phyloP scores from a whole-genome alignment of 1,284 basidiomycete species.

The Malassezia slooffiae region DNA sequence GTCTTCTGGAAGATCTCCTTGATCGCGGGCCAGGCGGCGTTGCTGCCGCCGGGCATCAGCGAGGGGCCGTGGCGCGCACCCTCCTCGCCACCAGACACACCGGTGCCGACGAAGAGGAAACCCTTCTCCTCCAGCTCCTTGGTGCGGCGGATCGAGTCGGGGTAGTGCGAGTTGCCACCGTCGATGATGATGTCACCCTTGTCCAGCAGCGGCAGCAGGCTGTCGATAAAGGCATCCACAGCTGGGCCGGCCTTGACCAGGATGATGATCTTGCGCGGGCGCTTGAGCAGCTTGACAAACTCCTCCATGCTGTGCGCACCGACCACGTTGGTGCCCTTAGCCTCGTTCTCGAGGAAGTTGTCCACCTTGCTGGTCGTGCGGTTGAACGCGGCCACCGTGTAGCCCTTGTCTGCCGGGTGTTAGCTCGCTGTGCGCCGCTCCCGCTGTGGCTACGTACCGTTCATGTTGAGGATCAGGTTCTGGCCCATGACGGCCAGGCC shows the following conservation, averaged over 20 bases:
- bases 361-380: slow-evolving; percentile 94
- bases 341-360: slow-evolving; percentile 87
- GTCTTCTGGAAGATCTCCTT: slow-evolving; percentile 99
- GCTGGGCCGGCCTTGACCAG: slow-evolving; percentile 66
- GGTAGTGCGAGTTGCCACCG: slow-evolving; percentile 98
- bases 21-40: slow-evolving; percentile 87
- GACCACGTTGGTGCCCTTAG: slow-evolving; percentile 90
- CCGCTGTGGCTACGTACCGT: slow-evolving; percentile 24
- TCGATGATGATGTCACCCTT: slow-evolving; percentile 90
- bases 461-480: slow-evolving; percentile 47
- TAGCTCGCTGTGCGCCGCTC: not conserved
- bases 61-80: slow-evolving; percentile 95
- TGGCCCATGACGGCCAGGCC: slow-evolving; percentile 46
- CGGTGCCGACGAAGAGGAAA: slow-evolving; percentile 90
- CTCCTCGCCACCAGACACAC: slow-evolving; percentile 99
- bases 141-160: slow-evolving; percentile 89
- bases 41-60: slow-evolving; percentile 95
- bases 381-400: slow-evolving; percentile 92
- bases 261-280: slow-evolving; percentile 70
- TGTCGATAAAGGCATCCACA: slow-evolving; percentile 55
- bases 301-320: slow-evolving; percentile 91
- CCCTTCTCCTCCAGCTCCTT: slow-evolving; percentile 89
- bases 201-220: slow-evolving; percentile 54
- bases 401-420: slow-evolving; percentile 68
- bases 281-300: slow-evolving; percentile 55